A percentile compares a stretch with the other conserved stretches of the same genome.
Evolutionary conservation across 352 stramenopile species (phyloP).

Genomic region (Globisporangium recalcitrans): DNA sequence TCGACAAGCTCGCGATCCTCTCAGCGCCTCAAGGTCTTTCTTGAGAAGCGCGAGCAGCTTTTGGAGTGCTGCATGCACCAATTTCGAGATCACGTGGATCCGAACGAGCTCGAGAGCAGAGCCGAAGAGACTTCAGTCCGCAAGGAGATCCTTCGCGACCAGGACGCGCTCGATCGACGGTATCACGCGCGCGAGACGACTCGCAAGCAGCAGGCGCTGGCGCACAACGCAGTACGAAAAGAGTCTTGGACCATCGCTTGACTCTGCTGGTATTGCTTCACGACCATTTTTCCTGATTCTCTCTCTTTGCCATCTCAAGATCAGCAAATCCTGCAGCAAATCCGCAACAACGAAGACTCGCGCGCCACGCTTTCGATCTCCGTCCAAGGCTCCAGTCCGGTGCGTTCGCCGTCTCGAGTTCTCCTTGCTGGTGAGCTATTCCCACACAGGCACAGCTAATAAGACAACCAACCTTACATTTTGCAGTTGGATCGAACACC

Average conservation of each 20-base stretch:
- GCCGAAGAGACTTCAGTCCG: neutral
- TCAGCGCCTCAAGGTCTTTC: constrained; percentile 27
- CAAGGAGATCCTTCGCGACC: constrained; percentile 14
- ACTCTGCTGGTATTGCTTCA: neutral
- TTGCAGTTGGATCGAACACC: constrained; percentile 31
- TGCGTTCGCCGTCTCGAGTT: constrained; percentile 7
- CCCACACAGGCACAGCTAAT: neutral
- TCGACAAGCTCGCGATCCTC: constrained; percentile 36
- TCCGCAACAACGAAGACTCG: constrained; percentile 24
- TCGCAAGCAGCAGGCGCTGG: constrained; percentile 19
- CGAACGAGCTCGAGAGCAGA: constrained; percentile 17
- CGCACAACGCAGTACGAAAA: constrained; percentile 16
- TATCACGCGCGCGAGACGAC: constrained; percentile 12
- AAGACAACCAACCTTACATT: neutral
- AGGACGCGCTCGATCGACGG: constrained; percentile 22
- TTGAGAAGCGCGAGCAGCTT: constrained; percentile 25
- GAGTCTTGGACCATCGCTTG: neutral
- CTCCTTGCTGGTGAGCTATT: neutral
- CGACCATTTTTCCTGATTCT: neutral
- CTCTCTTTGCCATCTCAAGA: neutral
- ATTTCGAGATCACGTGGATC: constrained; percentile 13
- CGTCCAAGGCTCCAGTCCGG: constrained; percentile 24
- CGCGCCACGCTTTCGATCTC: constrained; percentile 18
- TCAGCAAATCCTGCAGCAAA: constrained; percentile 23
- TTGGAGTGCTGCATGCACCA: constrained; percentile 26